Conservation (phyloP, 1,139 yeast species). For the Yamadazyma atlantica region DNA sequence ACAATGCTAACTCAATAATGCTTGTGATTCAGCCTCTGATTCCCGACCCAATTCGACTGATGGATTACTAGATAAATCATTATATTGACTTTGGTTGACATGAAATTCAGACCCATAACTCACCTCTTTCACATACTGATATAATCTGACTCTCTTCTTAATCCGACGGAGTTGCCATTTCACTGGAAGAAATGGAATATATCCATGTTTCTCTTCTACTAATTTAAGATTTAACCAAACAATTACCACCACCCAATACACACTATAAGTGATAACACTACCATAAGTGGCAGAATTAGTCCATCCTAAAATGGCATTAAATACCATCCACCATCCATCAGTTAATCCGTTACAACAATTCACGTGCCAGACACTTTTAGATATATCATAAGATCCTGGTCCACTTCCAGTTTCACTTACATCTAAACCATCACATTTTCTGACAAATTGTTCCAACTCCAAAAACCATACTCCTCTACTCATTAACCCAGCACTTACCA, state of each 20-base stretch:
- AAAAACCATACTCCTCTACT: constrained; percentile 84
- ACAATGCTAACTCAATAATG: constrained; percentile 14
- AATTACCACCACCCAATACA: constrained; percentile 73
- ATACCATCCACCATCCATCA: constrained; percentile 91
- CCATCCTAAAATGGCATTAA: constrained; percentile 95
- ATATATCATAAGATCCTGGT: constrained; percentile 89
- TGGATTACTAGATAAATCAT: constrained; percentile 12
- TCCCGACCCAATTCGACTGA: constrained; percentile 6
- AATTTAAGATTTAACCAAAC: constrained; percentile 48
- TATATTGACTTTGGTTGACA: constrained; percentile 6
- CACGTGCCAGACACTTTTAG: constrained; percentile 88
- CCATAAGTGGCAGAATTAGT: constrained; percentile 94
- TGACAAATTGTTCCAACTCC: constrained; percentile 67
- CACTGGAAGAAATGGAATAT: constrained; percentile 58
- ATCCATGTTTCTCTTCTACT: constrained; percentile 64
- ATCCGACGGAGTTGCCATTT: constrained; percentile 59
- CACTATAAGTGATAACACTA: constrained; percentile 72
- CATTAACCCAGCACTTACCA: constrained; percentile 46
- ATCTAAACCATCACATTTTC: constrained; percentile 76
- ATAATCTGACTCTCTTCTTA: constrained; percentile 43
- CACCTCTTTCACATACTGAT: constrained; percentile 13
- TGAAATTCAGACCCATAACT: not conserved
- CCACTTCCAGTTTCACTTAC: constrained; percentile 89
- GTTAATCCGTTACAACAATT: constrained; percentile 92
- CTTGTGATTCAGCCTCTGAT: constrained; percentile 5